Percentiles rank a stretch among this genome's conserved stretches.
phyloP scores from a whole-genome alignment of 2,329 filamentous ascomycete species.

The Alternaria conjuncta region DNA sequence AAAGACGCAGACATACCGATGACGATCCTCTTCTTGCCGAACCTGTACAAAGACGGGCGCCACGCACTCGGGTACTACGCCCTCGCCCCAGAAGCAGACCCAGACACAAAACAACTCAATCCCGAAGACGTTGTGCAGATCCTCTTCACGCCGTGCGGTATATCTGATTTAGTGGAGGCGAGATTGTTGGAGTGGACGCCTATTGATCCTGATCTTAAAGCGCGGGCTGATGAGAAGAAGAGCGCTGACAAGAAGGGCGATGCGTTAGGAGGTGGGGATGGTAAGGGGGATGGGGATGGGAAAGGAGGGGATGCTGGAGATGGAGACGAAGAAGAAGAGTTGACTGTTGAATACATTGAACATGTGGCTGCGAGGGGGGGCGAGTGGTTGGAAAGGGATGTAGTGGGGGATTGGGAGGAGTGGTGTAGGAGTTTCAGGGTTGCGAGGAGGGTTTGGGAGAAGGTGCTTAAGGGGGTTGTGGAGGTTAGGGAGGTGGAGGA shows the following conservation, averaged over 20 bases:
- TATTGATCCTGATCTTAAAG: neutral
- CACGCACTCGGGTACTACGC: conserved; percentile 24
- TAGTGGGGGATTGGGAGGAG: conserved; percentile 4
- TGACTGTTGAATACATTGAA: neutral
- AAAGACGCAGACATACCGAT: neutral
- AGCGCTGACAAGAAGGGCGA: neutral
- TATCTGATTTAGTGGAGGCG: conserved; percentile 4
- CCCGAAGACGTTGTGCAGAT: neutral
- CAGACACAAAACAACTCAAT: neutral
- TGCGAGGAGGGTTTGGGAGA: conserved; percentile 3
- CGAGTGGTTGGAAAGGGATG: conserved; percentile 6
- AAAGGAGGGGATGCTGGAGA: neutral
- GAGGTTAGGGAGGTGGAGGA: neutral
- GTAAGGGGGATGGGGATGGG: neutral
- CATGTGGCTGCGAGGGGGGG: conserved; percentile 8
- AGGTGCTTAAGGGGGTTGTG: neutral
- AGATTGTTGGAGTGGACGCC: conserved; percentile 8
- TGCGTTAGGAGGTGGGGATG: neutral
- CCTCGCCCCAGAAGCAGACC: neutral
- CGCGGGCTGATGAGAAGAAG: neutral
- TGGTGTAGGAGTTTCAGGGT: neutral
- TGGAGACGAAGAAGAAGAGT: neutral
- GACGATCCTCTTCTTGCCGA: conserved; percentile 21
- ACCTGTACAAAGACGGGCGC: conserved; percentile 20
- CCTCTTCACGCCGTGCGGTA: conserved; percentile 19